phyloP scores from a whole-genome alignment of 371 early-diverging fungal genomes.

The Apophysomyces ossiformis region DNA sequence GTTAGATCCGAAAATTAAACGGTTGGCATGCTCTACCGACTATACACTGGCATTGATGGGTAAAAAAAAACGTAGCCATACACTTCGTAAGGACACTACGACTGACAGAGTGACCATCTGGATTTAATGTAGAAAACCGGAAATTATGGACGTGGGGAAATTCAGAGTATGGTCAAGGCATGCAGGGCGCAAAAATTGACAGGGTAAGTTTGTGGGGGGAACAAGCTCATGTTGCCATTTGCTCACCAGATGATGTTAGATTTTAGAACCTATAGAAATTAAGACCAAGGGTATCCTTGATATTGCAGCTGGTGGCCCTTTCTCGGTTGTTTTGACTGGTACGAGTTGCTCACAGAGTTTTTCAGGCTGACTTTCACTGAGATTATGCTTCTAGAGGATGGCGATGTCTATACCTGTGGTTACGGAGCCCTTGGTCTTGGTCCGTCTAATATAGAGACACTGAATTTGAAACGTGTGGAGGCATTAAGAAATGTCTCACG shows the following conservation, averaged over 20 bases:
- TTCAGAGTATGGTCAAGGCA: slow-evolving; percentile 82
- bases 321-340: slow-evolving; percentile 65
- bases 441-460: slow-evolving; percentile 44
- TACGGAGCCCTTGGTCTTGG: slow-evolving; percentile 77
- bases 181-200: slow-evolving; percentile 72
- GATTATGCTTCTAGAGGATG: slow-evolving; percentile 35
- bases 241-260: slow-evolving; percentile 35
- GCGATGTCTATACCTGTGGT: slow-evolving; percentile 72
- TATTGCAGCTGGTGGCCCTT: slow-evolving; percentile 79
- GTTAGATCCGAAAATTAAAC: slow-evolving; percentile 38
- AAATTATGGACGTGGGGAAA: slow-evolving; percentile 82
- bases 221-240: neutral
- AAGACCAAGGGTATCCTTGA: slow-evolving; percentile 41
- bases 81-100: neutral
- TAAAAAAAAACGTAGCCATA: slow-evolving; percentile 7
- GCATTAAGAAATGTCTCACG: slow-evolving; percentile 36
- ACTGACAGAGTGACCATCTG: neutral
- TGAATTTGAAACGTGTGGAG: slow-evolving; percentile 45
- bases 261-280: slow-evolving; percentile 62
- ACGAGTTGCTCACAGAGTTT: neutral
- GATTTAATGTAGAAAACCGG: slow-evolving; percentile 37
- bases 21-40: slow-evolving; percentile 71
- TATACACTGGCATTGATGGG: slow-evolving; percentile 67
- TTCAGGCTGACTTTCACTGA: neutral
- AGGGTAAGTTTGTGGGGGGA: slow-evolving; percentile 46